Evolutionary conservation across 352 stramenopile genomes (phyloP), one percentile per base, ranked within the genome.

Genomic region (Plasmopara halstedii): DNA sequence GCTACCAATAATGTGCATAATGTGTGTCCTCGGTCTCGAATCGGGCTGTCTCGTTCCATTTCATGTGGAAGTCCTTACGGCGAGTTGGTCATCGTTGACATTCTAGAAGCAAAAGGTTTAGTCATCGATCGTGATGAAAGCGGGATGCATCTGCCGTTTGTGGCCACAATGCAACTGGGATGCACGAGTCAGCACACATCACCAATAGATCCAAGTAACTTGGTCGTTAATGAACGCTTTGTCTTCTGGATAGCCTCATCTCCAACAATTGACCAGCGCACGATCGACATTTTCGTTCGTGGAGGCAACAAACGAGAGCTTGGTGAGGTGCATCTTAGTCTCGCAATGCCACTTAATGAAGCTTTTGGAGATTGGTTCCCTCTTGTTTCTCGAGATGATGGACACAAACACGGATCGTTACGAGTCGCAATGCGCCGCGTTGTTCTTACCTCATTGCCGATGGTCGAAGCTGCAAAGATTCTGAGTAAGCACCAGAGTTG

Each of bases 341-440:
- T 88, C 15, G 56, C 72, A 2, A 73, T 88, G 33, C 77, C 77
- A 6, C 27, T 83, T 17, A 83, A 86, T 46, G 73, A 86, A 14
- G 49, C 62, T 1, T 88, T 84, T 53, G 60, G 70, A 36, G 73
- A 83, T 40, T 88, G 71, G 77, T 86, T 75, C 25, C 73, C 77
- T 26, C 52, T 88, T 7, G 67, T 86, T 3, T 57, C 47, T 26
- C 69, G 74, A 43, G 56, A 62, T 8, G 70, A 85, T 39, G 73
- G 77, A 35, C 48, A 62, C 18, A 81, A 84, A 32, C 70, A 76
- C 29, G 77, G 73, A 0, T 43, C 66, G 9, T 37, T 85, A 11
- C 64, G 60, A 19, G 49, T 85, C 21, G 57, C 67, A 2, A 56
- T 86, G 50, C 73, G 68, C 1, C 71, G 77, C 6, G 62, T 85